Base-by-base conservation (phyloP, 108 stramenopile species). In the Pseudonitzschia delicatissima region DNA sequence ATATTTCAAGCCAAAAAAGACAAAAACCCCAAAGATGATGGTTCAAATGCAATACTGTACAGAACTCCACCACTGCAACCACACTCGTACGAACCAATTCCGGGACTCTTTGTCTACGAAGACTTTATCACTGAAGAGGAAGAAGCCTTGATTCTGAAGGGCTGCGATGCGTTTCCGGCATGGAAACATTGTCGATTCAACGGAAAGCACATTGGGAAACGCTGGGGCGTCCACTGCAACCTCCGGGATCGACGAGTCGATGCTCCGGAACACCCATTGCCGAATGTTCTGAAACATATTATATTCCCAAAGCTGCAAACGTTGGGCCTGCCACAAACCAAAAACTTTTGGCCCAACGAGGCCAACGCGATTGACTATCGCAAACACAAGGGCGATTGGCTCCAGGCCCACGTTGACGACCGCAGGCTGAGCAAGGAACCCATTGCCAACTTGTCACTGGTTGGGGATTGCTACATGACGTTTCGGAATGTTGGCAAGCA, bases 301-400 rank as follows among this genome's bases (percentile, higher is more conserved):
- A 4, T 84, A 3, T n/a, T 76, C 3, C 67, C 66, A 27, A 78
- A 69, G 50, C 35, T 84, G 28, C 17, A 47, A 53, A 45, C 8
- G 12, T 29, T 82, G 23, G 25, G 45, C 6, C 17, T 33, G 0
- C 32, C 28, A 28, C 18, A 37, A 6, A 29, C 23, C 27, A 32
- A 37, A 4, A 37, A 51, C 45, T 27, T 20, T n/a, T 77, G 67
- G 39, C 84, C 81, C 29, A 84, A 87, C 51, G 86, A 87, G 73
- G 82, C 82, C 39, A 87, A 87, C 70, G 82, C 86, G 2, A 87
- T 87, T 63, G 80, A 79, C 37, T 87, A 87, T 61, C 73, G 75
- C 28, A 71, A 68, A 33, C 21, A 34, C 2, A 21, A 72, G 32
- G 82, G 82, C 4, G 69, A 84, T 72, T 82, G 70, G 66, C 62